Percentiles rank a stretch among this genome's conserved stretches.
Evolutionary conservation across 306 rosid species (phyloP).

Genomic region (Nissolia schottii): DNA sequence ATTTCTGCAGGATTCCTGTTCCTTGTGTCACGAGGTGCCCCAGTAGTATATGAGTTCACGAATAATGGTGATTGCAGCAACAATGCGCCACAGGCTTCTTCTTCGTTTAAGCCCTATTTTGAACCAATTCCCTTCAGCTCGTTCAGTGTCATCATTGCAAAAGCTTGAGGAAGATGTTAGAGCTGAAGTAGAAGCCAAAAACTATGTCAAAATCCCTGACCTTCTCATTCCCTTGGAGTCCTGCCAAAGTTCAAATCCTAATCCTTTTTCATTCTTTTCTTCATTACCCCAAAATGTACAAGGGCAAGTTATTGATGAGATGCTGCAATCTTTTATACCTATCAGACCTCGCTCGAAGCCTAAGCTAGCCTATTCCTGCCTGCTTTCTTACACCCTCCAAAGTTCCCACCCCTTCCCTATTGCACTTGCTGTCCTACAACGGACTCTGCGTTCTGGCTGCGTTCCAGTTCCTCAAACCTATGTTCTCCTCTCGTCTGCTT

Average conservation of each 20-base stretch:
- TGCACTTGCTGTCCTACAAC: slow-evolving; percentile 59
- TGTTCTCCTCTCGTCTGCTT: slow-evolving; percentile 61
- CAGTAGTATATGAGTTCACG: neutral
- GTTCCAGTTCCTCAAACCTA: slow-evolving; percentile 58
- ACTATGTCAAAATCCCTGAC: slow-evolving; percentile 59
- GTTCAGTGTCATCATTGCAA: slow-evolving; percentile 31
- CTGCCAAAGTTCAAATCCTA: slow-evolving; percentile 59
- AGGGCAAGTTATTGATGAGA: slow-evolving; percentile 61
- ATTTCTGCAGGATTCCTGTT: slow-evolving; percentile 16
- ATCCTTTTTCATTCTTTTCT: slow-evolving; percentile 70
- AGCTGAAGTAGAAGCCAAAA: slow-evolving; percentile 54
- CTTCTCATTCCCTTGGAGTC: slow-evolving; percentile 39
- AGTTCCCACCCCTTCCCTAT: slow-evolving; percentile 60
- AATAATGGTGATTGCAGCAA: slow-evolving; percentile 30
- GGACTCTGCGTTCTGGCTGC: slow-evolving; percentile 66
- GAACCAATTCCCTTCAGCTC: slow-evolving; percentile 26
- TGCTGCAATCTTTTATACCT: slow-evolving; percentile 64
- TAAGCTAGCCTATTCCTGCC: slow-evolving; percentile 43
- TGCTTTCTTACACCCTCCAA: slow-evolving; percentile 58
- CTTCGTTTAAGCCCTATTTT: slow-evolving; percentile 15
- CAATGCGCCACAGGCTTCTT: slow-evolving; percentile 29
- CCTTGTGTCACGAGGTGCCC: slow-evolving; percentile 9
- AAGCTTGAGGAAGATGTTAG: slow-evolving; percentile 39
- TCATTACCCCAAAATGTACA: slow-evolving; percentile 41
- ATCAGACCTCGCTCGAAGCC: slow-evolving; percentile 57